Percentiles rank a stretch among this genome's conserved stretches.
These are phyloP conservation scores for Cucumis sativus DNA, from an alignment of 306 rosid species.

Conservation along the genomic window DNA sequence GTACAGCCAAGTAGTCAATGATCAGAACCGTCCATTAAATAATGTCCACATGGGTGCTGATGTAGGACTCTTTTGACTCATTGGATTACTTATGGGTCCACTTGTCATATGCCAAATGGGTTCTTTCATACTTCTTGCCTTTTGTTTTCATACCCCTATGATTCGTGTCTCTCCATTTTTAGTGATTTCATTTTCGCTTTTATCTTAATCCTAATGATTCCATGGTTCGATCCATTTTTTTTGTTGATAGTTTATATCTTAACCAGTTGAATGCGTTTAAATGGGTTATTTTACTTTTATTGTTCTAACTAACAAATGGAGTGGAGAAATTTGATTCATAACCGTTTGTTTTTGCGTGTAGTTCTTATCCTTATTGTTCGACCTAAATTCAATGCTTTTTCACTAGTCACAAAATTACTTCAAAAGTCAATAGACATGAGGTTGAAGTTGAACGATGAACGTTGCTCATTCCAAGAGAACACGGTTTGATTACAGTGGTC, in stretches of 20 bases:
- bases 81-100: neutral
- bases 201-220: too few species aligned
- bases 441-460: neutral
- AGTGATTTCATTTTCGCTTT: too few species aligned
- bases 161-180: neutral
- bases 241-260: too few species aligned
- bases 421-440: neutral
- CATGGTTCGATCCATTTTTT: too few species aligned
- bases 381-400: neutral
- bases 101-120: neutral
- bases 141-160: neutral
- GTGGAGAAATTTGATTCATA: neutral
- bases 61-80: neutral
- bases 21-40: neutral
- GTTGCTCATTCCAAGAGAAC: neutral
- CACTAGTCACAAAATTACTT: neutral
- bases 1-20: neutral
- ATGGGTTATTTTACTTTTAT: too few species aligned
- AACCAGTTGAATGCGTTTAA: too few species aligned
- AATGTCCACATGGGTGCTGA: constrained; percentile 1
- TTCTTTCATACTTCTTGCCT: neutral
- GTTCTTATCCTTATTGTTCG: neutral
- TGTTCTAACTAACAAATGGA: too few species aligned
- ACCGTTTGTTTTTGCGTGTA: neutral
- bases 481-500: neutral